These are phyloP conservation scores for Beta corolliflora DNA, from an alignment of 179 eudicot genomes.

Conservation along the genomic window DNA sequence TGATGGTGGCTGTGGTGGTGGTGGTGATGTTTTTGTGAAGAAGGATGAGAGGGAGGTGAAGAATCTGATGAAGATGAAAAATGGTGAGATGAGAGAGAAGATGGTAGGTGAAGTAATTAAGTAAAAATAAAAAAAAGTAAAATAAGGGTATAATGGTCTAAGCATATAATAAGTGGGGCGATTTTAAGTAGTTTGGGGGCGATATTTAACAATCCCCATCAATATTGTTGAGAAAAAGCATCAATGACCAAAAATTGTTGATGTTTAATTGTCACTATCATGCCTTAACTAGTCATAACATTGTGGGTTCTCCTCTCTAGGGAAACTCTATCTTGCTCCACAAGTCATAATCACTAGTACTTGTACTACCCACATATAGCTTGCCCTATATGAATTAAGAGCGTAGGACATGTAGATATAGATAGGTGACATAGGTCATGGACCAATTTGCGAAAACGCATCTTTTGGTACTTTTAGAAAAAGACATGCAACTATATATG, in stretches of 20 bases:
- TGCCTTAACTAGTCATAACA: background rate
- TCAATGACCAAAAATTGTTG: background rate
- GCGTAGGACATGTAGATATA: background rate
- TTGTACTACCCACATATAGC: background rate
- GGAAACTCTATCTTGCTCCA: constrained; percentile 14
- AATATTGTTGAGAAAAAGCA: background rate
- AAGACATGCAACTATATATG: constrained; percentile 8
- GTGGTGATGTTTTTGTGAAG: too few relatives aligned
- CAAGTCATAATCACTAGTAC: constrained; percentile 11
- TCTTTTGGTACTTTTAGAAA: constrained; percentile 11
- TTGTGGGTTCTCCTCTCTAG: background rate
- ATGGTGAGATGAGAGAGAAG: too few relatives aligned
- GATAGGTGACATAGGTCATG: background rate
- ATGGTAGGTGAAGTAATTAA: too few relatives aligned
- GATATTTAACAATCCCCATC: too few relatives aligned
- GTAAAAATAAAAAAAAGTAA: too few relatives aligned
- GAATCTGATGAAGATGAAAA: too few relatives aligned
- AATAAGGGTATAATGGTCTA: too few relatives aligned
- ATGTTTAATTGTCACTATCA: constrained; percentile 11
- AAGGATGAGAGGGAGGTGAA: too few relatives aligned
- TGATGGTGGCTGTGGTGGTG: too few relatives aligned
- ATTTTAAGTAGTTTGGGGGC: too few relatives aligned
- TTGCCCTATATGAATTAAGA: background rate
- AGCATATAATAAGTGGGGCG: too few relatives aligned
- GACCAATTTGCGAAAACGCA: constrained; percentile 16